These are phyloP conservation scores for Paramecium pentaurelia DNA, from an alignment of 73 alveolate genomes.

Conservation along the genomic window DNA sequence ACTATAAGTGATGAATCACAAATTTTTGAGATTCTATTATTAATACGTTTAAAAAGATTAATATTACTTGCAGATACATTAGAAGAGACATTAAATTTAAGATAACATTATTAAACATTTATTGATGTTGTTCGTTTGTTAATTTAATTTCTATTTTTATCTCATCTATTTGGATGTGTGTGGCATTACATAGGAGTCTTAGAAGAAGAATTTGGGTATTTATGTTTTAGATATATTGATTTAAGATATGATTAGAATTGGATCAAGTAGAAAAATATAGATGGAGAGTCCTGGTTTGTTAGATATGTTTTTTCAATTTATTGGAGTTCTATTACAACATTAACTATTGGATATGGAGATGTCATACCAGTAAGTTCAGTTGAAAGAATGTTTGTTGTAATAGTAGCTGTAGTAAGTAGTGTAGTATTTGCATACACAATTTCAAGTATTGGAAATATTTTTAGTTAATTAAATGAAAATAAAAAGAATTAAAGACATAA, in stretches of 20 bases:
- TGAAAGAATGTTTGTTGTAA: constrained; percentile 7
- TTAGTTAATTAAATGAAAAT: constrained; percentile 44
- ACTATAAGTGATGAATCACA: neutral
- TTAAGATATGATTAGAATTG: neutral
- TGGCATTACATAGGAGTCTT: constrained; percentile 29
- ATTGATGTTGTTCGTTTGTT: constrained; percentile 1
- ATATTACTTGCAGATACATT: neutral
- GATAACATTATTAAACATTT: neutral
- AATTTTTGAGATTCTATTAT: neutral
- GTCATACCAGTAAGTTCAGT: constrained; percentile 33
- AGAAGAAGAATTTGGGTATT: constrained; percentile 34
- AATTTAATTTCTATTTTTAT: neutral
- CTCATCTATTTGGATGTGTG: constrained; percentile 30
- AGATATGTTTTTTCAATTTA: constrained; percentile 24
- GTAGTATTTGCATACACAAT: constrained; percentile 54
- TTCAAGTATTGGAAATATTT: constrained; percentile 40
- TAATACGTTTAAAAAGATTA: neutral
- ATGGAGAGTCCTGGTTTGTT: neutral
- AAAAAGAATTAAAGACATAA: constrained; percentile 30
- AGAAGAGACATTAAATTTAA: constrained; percentile 13
- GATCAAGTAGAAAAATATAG: neutral
- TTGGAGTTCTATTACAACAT: constrained; percentile 52
- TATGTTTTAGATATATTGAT: neutral
- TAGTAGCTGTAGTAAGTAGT: constrained; percentile 1
- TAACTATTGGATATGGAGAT: constrained; percentile 62